phyloP scores from a whole-genome alignment of 2,329 filamentous ascomycete genomes.

The Pseudogymnoascus sp. region DNA sequence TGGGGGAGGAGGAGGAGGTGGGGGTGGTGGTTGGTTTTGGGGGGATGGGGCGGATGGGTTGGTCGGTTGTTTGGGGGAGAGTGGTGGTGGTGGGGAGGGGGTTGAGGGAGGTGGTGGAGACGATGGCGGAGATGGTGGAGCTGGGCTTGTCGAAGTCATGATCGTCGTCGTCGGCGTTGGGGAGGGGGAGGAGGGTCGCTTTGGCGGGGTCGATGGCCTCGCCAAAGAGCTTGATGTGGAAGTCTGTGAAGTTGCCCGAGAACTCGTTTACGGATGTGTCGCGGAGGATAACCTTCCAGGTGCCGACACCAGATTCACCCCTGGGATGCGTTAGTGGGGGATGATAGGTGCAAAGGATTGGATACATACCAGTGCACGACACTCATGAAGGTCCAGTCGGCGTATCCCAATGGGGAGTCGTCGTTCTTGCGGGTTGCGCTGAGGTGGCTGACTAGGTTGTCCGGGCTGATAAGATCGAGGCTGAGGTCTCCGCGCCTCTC shows the following conservation, averaged over 20 bases:
- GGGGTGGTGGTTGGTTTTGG: too few species aligned
- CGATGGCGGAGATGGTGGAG: conserved; percentile 53
- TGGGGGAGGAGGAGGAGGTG: conserved; percentile 25
- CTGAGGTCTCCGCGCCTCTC: conserved; percentile 81
- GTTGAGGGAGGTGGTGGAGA: conserved; percentile 35
- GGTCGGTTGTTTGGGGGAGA: conserved; percentile 44
- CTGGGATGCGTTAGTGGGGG: conserved; percentile 37
- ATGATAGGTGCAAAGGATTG: neutral
- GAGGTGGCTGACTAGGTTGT: conserved; percentile 73
- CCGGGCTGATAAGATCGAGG: conserved; percentile 81
- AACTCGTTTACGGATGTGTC: conserved; percentile 72
- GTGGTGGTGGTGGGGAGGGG: conserved; percentile 37
- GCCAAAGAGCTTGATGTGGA: conserved; percentile 91
- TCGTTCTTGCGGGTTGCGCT: conserved; percentile 68
- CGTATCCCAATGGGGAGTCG: conserved; percentile 58
- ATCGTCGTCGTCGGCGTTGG: conserved; percentile 70
- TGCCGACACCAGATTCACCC: conserved; percentile 82
- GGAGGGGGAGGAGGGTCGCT: conserved; percentile 69
- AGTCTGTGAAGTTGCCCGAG: conserved; percentile 75
- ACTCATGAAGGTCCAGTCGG: conserved; percentile 98
- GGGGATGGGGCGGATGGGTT: too few species aligned
- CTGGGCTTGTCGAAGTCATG: conserved; percentile 54
- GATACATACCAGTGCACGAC: conserved; percentile 79
- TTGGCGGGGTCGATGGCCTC: conserved; percentile 70
- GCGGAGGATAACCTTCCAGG: conserved; percentile 84